Evolutionary conservation across 768 basidiomycete species (phyloP).

Genomic region (Termitomyces sp.): DNA sequence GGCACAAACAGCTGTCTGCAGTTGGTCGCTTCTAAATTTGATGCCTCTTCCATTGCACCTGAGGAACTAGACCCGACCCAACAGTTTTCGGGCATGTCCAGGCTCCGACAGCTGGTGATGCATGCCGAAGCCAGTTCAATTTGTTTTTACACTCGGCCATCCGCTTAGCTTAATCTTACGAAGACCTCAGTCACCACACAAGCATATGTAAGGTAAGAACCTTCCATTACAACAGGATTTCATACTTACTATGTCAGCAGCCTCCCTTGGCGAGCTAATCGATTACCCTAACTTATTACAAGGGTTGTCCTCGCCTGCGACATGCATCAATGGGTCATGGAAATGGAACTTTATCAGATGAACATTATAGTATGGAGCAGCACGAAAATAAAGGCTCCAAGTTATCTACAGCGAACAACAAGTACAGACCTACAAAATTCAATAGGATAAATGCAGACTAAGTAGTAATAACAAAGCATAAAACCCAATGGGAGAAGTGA

Average conservation of each 20-base stretch:
- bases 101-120: not conserved
- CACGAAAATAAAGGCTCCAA: constrained; percentile 4
- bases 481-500: constrained; percentile 1
- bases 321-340: not conserved
- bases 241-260: not conserved
- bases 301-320: not conserved
- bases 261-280: constrained; percentile 9
- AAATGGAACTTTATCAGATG: constrained; percentile 5
- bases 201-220: constrained; percentile 2
- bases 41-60: not conserved
- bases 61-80: not conserved
- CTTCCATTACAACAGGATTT: constrained; percentile 5
- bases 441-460: constrained; percentile 6
- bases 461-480: constrained; percentile 1
- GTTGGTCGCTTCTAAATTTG: not conserved
- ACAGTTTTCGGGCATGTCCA: not conserved
- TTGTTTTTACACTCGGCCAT: not conserved
- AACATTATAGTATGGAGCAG: not conserved
- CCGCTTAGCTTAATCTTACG: constrained; percentile 9
- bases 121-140: not conserved
- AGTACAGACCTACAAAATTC: constrained; percentile 5
- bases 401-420: constrained; percentile 8
- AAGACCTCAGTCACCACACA: not conserved
- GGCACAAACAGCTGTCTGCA: not conserved
- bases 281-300: not conserved